These are phyloP conservation scores for Cryoendolithus antarcticus DNA, from an alignment of 2,329 filamentous ascomycete genomes.

Conservation along the genomic window DNA sequence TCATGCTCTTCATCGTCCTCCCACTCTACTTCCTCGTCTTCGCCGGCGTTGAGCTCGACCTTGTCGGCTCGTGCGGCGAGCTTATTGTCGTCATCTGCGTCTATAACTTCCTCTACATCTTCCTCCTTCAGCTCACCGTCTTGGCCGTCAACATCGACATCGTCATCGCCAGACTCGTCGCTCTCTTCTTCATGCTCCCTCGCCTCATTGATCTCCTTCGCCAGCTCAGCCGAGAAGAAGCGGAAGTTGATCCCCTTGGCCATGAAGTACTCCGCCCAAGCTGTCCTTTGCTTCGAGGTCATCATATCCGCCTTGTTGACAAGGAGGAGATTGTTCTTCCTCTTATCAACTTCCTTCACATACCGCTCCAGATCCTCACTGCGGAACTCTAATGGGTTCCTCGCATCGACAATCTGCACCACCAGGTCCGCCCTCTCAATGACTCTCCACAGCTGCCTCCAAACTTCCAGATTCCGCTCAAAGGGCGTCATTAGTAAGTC, in stretches of 20 bases:
- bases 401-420: slow-evolving; percentile 95
- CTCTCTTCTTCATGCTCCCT: slow-evolving; percentile 42
- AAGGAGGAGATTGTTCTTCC: slow-evolving; percentile 80
- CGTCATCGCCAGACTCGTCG: slow-evolving; percentile 17
- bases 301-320: slow-evolving; percentile 99
- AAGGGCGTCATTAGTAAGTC: slow-evolving; percentile 96
- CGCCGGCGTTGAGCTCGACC: slow-evolving; percentile 27
- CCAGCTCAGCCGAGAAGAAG: slow-evolving; percentile 90
- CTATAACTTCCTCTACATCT: slow-evolving; percentile 26
- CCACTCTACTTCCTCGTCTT: slow-evolving; percentile 28
- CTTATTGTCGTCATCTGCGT: slow-evolving; percentile 37
- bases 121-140: slow-evolving; percentile 24
- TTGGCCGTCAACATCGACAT: slow-evolving; percentile 26
- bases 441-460: slow-evolving; percentile 95
- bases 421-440: slow-evolving; percentile 92
- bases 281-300: slow-evolving; percentile 67
- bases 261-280: slow-evolving; percentile 81
- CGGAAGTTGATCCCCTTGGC: slow-evolving; percentile 73
- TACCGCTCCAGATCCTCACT: slow-evolving; percentile 89
- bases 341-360: slow-evolving; percentile 79
- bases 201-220: slow-evolving; percentile 77
- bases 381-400: slow-evolving; percentile 86
- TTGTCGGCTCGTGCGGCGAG: slow-evolving; percentile 31
- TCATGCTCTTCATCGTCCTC: slow-evolving; percentile 28
- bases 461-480: slow-evolving; percentile 92